These are phyloP conservation scores for Noccaea bulbosa DNA, from an alignment of 345 rosid species.

Conservation along the genomic window DNA sequence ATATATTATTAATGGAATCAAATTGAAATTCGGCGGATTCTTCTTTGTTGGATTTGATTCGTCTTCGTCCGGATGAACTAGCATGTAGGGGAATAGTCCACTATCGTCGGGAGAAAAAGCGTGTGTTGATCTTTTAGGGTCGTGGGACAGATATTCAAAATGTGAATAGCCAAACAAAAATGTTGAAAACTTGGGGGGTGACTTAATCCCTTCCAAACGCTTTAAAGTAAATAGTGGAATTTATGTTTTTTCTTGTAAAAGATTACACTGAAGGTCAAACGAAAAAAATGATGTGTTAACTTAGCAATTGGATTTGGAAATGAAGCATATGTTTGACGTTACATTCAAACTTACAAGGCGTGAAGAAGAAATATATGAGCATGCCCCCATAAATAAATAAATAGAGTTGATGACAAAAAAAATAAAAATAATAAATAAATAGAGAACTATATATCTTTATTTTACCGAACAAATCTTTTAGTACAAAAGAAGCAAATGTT, in stretches of 20 bases:
- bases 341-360: no score
- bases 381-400: no score
- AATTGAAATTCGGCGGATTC: conserved; percentile 5
- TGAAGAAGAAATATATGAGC: no score
- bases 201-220: neutral
- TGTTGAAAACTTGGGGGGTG: neutral
- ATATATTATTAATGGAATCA: conserved; percentile 11
- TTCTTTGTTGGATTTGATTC: neutral
- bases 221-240: neutral
- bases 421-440: no score
- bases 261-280: neutral
- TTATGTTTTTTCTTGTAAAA: neutral
- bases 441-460: no score
- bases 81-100: conserved; percentile 21
- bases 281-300: no score
- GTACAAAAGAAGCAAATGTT: no score
- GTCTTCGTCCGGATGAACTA: neutral
- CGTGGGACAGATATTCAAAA: neutral
- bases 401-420: no score
- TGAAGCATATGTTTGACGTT: no score
- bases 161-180: conserved; percentile 5
- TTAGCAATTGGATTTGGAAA: no score
- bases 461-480: no score
- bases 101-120: conserved; percentile 12
- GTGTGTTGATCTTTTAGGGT: conserved; percentile 1